Evolutionary conservation across 148 eudicot genomes (phyloP).

Genomic region (Agrostemma githago): DNA sequence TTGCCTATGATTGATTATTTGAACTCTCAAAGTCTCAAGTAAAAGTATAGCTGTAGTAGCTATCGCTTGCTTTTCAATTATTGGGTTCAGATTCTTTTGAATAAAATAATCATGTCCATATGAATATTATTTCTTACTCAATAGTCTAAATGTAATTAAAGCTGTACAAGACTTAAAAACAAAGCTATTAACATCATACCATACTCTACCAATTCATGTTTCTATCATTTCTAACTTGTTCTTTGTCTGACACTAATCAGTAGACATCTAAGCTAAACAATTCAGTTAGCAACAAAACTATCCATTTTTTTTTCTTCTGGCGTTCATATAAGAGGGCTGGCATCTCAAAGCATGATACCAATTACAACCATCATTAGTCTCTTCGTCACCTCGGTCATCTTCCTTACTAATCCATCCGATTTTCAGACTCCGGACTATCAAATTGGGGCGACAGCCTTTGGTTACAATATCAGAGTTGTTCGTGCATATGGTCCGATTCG

Average conservation of each 20-base stretch:
- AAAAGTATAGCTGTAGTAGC: not conserved
- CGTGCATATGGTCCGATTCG: not conserved
- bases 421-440: not conserved
- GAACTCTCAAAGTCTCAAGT: not conserved
- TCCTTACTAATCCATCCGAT: conserved; percentile 6
- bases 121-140: not conserved
- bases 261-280: not conserved
- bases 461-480: not conserved
- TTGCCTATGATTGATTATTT: not conserved
- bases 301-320: not conserved
- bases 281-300: not conserved
- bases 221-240: not conserved
- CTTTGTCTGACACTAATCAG: not conserved
- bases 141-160: not conserved
- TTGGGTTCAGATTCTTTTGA: not conserved
- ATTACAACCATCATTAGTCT: conserved; percentile 11
- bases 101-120: not conserved
- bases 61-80: not conserved
- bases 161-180: not conserved
- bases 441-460: not conserved
- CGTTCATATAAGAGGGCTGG: not conserved
- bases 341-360: conserved; percentile 17
- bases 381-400: not conserved
- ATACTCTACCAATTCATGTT: not conserved
- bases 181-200: not conserved